Conservation (phyloP, 768 basidiomycete genomes). For the Mrakia gelida region DNA sequence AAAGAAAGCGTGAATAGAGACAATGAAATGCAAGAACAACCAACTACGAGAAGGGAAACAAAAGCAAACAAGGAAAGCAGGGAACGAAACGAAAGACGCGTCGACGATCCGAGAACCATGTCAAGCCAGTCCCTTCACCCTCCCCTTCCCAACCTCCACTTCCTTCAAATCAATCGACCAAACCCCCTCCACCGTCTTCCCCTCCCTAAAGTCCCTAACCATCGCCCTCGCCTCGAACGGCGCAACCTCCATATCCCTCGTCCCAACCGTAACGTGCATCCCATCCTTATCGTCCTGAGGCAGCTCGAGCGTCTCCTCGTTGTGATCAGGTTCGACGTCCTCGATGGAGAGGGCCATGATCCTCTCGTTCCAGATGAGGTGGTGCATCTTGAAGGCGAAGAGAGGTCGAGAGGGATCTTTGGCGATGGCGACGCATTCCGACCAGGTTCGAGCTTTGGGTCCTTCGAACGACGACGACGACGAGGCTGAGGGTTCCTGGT, state of each 20-base stretch:
- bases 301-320: background rate
- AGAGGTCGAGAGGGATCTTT: constrained; percentile 48
- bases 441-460: constrained; percentile 6
- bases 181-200: constrained; percentile 8
- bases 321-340: constrained; percentile 46
- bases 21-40: too few species aligned
- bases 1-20: too few species aligned
- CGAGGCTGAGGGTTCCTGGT: constrained; percentile 1
- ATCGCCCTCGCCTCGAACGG: constrained; percentile 68
- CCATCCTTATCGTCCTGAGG: constrained; percentile 49
- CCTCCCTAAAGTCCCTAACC: constrained; percentile 44
- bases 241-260: constrained; percentile 50
- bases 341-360: constrained; percentile 78
- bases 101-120: too few species aligned
- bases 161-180: too few species aligned
- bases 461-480: background rate
- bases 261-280: constrained; percentile 87
- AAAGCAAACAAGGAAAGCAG: too few species aligned
- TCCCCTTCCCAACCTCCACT: constrained; percentile 13
- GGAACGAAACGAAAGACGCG: too few species aligned
- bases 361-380: constrained; percentile 67
- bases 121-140: constrained; percentile 13
- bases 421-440: constrained; percentile 15
- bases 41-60: too few species aligned
- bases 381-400: constrained; percentile 59